Evolutionary conservation across 257 asterid species (phyloP).

Genomic region (Rubia yunnanensis): DNA sequence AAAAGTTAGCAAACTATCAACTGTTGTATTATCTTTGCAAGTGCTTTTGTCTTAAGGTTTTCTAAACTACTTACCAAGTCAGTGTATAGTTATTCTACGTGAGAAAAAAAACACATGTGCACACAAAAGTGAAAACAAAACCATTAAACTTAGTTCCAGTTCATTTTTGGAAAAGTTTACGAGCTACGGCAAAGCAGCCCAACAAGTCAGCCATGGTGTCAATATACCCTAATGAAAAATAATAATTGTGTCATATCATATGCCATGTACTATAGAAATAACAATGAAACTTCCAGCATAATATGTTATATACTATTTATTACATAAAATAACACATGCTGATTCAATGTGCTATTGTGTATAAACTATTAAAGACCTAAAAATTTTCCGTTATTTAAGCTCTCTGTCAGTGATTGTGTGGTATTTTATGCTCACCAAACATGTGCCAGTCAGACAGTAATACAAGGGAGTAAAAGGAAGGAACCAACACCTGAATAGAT

Average conservation of each 20-base stretch:
- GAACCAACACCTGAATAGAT: conserved; percentile 63
- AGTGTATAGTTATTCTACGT: too few relatives aligned
- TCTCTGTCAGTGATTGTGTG: too few relatives aligned
- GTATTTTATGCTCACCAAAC: neutral
- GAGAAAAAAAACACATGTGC: neutral
- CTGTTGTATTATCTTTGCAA: too few relatives aligned
- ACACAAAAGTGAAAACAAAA: too few relatives aligned
- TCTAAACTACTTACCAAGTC: neutral
- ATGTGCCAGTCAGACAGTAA: neutral
- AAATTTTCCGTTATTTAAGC: neutral
- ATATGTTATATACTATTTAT: too few relatives aligned
- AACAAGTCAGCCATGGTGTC: too few relatives aligned
- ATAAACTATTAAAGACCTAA: neutral
- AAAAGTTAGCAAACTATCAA: neutral
- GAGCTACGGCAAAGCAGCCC: too few relatives aligned
- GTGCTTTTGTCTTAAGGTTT: neutral
- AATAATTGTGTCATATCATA: neutral
- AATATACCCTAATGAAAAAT: too few relatives aligned
- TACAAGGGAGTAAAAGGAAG: conserved; percentile 2
- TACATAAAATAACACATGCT: neutral
- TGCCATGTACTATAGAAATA: too few relatives aligned
- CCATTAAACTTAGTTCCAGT: too few relatives aligned
- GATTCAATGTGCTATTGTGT: neutral
- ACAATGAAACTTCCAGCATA: too few relatives aligned
- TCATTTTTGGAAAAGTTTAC: too few relatives aligned